phyloP scores from a whole-genome alignment of 2,329 filamentous ascomycete species.

The Spiromastix sp. region DNA sequence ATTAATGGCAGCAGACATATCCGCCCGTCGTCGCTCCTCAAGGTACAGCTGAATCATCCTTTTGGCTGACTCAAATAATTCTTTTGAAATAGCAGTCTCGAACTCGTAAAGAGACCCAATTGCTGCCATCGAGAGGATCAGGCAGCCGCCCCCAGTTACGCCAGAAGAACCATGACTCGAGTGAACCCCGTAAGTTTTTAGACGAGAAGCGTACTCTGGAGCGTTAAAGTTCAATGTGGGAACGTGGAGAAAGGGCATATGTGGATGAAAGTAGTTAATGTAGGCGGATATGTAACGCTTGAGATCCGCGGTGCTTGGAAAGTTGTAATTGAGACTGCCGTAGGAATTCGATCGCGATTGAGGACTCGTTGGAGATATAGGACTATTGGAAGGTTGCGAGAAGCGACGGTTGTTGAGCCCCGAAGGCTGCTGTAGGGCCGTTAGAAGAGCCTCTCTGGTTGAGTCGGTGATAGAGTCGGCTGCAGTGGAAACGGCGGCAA shows the following conservation, averaged over 20 bases:
- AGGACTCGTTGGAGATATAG: conserved; percentile 29
- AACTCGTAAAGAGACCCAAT: conserved; percentile 79
- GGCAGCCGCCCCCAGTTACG: conserved; percentile 67
- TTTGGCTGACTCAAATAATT: conserved; percentile 86
- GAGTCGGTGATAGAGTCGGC: conserved; percentile 58
- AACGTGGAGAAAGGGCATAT: conserved; percentile 88
- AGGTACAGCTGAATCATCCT: conserved; percentile 91
- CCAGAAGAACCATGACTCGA: conserved; percentile 43
- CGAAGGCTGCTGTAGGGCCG: conserved; percentile 49
- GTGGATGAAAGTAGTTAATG: conserved; percentile 84
- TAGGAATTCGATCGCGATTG: conserved; percentile 20
- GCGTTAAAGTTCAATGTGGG: conserved; percentile 85
- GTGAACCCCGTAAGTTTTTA: conserved; percentile 46
- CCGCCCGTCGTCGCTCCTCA: conserved; percentile 79
- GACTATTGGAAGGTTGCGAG: conserved; percentile 48
- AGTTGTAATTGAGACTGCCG: conserved; percentile 26
- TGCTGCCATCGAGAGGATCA: conserved; percentile 82
- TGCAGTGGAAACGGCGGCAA: conserved; percentile 49
- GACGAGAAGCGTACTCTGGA: conserved; percentile 51
- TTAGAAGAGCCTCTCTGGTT: conserved; percentile 52
- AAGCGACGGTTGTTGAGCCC: conserved; percentile 47
- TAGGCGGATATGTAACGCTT: conserved; percentile 87
- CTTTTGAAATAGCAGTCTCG: conserved; percentile 67
- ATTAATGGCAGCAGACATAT: conserved; percentile 54
- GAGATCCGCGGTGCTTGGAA: conserved; percentile 75